Percentiles rank a stretch among this genome's conserved stretches.
phyloP scores from a whole-genome alignment of 495 filamentous ascomycete species.

The Lophiotrema nucula region DNA sequence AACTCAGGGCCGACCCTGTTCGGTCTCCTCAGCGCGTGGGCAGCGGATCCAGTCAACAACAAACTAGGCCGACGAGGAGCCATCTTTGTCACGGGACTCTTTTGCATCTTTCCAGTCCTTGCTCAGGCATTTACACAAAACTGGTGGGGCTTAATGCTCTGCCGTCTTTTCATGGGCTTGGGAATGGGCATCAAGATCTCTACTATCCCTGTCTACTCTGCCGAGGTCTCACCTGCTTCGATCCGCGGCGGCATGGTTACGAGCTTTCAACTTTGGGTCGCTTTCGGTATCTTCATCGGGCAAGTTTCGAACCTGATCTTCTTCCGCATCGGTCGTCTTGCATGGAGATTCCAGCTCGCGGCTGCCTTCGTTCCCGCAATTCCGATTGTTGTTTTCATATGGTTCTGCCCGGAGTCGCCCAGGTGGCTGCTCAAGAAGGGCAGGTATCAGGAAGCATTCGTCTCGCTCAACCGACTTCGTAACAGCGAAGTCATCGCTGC shows the following conservation, averaged over 20 bases:
- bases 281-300: background rate
- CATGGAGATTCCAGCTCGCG: conserved; percentile 16
- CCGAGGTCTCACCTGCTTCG: conserved; percentile 4
- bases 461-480: conserved; percentile 9
- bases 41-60: conserved; percentile 17
- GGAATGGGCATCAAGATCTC: conserved; percentile 19
- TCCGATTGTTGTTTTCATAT: conserved; percentile 6
- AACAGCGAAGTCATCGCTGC: conserved; percentile 9
- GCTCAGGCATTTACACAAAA: conserved; percentile 11
- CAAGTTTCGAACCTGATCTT: conserved; percentile 7
- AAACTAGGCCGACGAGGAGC: conserved; percentile 12
- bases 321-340: background rate
- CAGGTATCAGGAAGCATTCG: conserved; percentile 10
- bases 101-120: conserved; percentile 9
- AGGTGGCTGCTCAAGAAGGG: conserved; percentile 24
- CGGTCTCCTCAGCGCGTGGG: background rate
- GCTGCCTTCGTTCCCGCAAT: conserved; percentile 19
- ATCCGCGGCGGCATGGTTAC: conserved; percentile 21
- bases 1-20: background rate
- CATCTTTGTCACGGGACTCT: conserved; percentile 20
- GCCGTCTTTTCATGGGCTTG: background rate
- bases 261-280: conserved; percentile 14
- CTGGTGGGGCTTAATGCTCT: background rate
- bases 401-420: conserved; percentile 18
- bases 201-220: conserved; percentile 13